Evolutionary conservation across 345 rosid species (phyloP), one percentile per base, ranked within the genome.

Genomic region (Ceriops decandra): DNA sequence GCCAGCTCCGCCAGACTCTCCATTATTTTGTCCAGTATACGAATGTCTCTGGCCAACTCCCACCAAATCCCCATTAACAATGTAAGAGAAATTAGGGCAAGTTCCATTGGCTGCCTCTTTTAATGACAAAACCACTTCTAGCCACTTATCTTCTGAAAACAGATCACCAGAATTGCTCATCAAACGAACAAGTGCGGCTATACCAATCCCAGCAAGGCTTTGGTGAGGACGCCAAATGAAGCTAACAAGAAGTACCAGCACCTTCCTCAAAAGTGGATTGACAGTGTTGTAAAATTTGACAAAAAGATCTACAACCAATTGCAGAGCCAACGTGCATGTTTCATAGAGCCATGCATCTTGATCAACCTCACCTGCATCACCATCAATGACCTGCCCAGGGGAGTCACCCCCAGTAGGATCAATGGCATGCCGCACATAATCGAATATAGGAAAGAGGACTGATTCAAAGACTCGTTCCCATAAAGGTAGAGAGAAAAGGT

Each of bases 261-360:
- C 95, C 80, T 90, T 95, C 66, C 75, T 79, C 71, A 95, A 82
- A 62, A 95, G 98, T 31, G 98, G 98, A 86, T 87, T 95, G 63
- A 91, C 99, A 32, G 98, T 95, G 62, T 74, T 72, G 70, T 95
- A 95, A 73, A 95, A 95, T 76, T 83, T 95, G 77, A 95, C 96
- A 81, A 95, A 95, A 72, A 95, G 96, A 90, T 95, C 99, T 60
- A 95, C 99, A 46, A 95, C 99, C 71, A 95, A 82, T 80, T 95
- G 95, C 52, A 95, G 90, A 76, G 99, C 96, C 81, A 95, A 77
- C n/a, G 99, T 95, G 81, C 99, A 91, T n/a, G 99, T 95, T 87
- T 91, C 99, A 60, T 95, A 95, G 38, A 95, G 92, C 99, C 99
- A 95, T 53, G 95, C 90, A 85, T 95, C 99, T 80, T 87, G 99